These are phyloP conservation scores for Amylostereum areolatum DNA, from an alignment of 1,284 basidiomycete genomes.

Conservation along the genomic window DNA sequence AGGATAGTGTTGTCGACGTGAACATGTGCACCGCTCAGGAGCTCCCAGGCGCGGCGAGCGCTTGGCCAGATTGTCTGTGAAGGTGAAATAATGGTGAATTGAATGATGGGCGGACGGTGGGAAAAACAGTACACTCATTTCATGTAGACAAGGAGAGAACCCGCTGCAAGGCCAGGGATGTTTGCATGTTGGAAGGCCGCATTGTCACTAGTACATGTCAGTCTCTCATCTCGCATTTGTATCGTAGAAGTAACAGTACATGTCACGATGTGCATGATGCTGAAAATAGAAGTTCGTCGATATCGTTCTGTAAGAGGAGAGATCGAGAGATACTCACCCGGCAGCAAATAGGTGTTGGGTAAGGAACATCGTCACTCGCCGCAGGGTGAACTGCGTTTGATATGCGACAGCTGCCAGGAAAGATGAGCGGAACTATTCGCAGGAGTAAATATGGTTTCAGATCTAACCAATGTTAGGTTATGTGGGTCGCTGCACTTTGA, in stretches of 20 bases:
- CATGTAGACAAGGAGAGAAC: constrained; percentile 63
- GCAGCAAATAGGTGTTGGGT: constrained; percentile 73
- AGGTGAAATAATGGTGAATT: constrained; percentile 28
- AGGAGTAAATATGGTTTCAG: constrained; percentile 11
- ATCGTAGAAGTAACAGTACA: constrained; percentile 34
- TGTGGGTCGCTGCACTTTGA: constrained; percentile 69
- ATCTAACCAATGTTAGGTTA: constrained; percentile 58
- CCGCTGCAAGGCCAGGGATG: constrained; percentile 59
- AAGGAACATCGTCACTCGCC: constrained; percentile 61
- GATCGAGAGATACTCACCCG: constrained; percentile 42
- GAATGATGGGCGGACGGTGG: not conserved
- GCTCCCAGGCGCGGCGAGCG: constrained; percentile 62
- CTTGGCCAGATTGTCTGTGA: constrained; percentile 58
- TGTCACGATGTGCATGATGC: constrained; percentile 81
- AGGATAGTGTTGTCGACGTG: constrained; percentile 37
- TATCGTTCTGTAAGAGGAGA: constrained; percentile 3
- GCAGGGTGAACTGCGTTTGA: constrained; percentile 56
- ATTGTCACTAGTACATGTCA: constrained; percentile 48
- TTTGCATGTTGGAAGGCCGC: constrained; percentile 63
- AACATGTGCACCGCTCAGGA: constrained; percentile 65
- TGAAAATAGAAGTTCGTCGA: constrained; percentile 21
- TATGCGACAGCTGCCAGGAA: constrained; percentile 46
- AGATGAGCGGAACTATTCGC: constrained; percentile 1
- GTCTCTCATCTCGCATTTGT: constrained; percentile 1
- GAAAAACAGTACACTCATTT: constrained; percentile 56